A percentile compares a stretch with the other conserved stretches of the same genome.
Evolutionary conservation across 371 early-diverging fungal species (phyloP).

Genomic region (Coemansia sp.): DNA sequence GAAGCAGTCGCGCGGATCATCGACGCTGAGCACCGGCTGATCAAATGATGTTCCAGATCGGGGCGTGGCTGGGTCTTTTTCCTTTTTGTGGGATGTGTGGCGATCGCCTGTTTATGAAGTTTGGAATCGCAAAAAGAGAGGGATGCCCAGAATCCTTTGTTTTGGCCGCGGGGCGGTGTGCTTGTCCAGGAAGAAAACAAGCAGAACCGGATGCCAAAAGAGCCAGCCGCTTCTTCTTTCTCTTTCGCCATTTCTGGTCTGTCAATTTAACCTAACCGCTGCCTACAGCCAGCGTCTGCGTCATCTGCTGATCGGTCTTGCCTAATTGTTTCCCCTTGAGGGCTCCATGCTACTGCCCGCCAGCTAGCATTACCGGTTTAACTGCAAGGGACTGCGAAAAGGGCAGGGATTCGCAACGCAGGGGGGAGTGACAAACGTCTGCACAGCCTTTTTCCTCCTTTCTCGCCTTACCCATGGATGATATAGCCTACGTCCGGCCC

Average conservation of each 20-base stretch:
- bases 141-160: not conserved
- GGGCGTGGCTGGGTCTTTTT: too few species aligned
- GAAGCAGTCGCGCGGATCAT: slow-evolving; percentile 65
- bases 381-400: too few species aligned
- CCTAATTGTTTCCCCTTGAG: too few species aligned
- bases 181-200: too few species aligned
- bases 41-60: not conserved
- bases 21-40: slow-evolving; percentile 25
- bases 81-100: too few species aligned
- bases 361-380: too few species aligned
- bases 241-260: not conserved
- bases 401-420: too few species aligned
- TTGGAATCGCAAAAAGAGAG: not conserved
- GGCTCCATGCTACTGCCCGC: too few species aligned
- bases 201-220: not conserved
- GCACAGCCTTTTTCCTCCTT: not conserved
- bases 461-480: not conserved
- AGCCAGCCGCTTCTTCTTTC: not conserved
- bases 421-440: not conserved
- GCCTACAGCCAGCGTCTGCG: too few species aligned
- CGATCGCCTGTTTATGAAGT: not conserved
- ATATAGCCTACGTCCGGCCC: not conserved
- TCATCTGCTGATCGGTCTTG: too few species aligned
- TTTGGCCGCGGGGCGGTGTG: not conserved
- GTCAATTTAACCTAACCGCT: too few species aligned